Conservation (phyloP, 106 monocot genomes). For the Dactylorhiza incarnata region DNA sequence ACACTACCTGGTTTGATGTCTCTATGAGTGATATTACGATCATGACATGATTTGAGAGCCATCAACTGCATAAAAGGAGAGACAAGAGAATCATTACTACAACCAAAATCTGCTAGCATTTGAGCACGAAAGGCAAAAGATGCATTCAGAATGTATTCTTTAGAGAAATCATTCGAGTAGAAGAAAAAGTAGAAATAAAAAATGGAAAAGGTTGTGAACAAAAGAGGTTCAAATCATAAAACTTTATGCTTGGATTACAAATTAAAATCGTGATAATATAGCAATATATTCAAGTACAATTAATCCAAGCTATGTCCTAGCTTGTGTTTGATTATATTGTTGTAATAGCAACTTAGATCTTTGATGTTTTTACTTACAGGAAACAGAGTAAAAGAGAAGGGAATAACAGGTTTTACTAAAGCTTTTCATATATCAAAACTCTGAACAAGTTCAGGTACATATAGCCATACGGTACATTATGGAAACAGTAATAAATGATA, state of each 20-base stretch:
- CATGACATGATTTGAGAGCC: constrained; percentile 85
- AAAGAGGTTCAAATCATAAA: neutral
- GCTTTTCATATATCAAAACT: too few relatives aligned
- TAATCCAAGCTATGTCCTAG: neutral
- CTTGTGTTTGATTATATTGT: neutral
- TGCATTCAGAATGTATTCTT: neutral
- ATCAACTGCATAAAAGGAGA: constrained; percentile 35
- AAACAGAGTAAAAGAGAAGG: too few relatives aligned
- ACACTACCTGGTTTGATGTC: constrained; percentile 85
- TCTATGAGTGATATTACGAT: constrained; percentile 76
- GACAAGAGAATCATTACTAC: constrained; percentile 1
- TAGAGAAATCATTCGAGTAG: neutral
- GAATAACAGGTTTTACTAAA: too few relatives aligned
- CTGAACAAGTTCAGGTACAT: too few relatives aligned
- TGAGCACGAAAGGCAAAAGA: neutral
- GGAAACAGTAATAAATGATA: too few relatives aligned
- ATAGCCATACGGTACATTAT: too few relatives aligned
- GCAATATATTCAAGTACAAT: neutral
- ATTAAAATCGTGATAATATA: neutral
- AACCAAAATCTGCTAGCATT: neutral
- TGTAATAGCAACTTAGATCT: too few relatives aligned
- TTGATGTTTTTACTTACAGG: too few relatives aligned
- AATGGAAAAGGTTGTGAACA: neutral
- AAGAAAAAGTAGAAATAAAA: neutral
- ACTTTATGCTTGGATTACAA: neutral